phyloP scores from a whole-genome alignment of 2,329 filamentous ascomycete genomes.

The Aphanocladium album region DNA sequence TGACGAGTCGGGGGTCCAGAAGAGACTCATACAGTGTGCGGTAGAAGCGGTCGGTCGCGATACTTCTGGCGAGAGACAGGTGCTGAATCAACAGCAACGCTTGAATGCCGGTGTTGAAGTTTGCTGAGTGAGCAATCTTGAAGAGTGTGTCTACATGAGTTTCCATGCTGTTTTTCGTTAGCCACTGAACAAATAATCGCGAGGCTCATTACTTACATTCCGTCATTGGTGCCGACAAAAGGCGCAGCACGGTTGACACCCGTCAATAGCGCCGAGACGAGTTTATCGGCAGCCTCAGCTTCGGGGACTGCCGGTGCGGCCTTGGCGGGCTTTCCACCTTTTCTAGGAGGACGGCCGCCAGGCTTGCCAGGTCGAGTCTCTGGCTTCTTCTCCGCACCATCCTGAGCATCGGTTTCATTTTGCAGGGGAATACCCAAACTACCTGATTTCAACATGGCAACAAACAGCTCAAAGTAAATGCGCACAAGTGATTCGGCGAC shows the following conservation, averaged over 20 bases:
- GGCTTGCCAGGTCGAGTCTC: constrained; percentile 12
- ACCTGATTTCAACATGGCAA: constrained; percentile 67
- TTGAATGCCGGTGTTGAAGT: constrained; percentile 98
- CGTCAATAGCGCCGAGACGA: constrained; percentile 85
- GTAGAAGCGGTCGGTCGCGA: constrained; percentile 88
- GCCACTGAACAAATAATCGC: not conserved
- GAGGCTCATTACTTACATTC: constrained; percentile 48
- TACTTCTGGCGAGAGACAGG: constrained; percentile 72
- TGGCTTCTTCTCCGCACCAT: constrained; percentile 25
- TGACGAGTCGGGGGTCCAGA: constrained; percentile 79
- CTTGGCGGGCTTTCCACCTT: constrained; percentile 22
- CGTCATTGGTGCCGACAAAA: constrained; percentile 77
- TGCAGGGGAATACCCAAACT: constrained; percentile 33
- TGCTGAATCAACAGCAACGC: constrained; percentile 94
- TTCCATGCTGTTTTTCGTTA: constrained; percentile 55
- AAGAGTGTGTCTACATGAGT: constrained; percentile 91
- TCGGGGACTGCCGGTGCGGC: constrained; percentile 51
- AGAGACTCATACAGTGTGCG: constrained; percentile 92
- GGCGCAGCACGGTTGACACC: constrained; percentile 96
- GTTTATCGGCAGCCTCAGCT: constrained; percentile 68
- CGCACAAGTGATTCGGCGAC: constrained; percentile 76
- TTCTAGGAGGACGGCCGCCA: constrained; percentile 20
- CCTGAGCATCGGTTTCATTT: constrained; percentile 38
- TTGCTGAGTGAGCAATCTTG: constrained; percentile 92
- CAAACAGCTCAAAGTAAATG: constrained; percentile 90